These are phyloP conservation scores for Cyclotella baltica DNA, from an alignment of 108 stramenopile genomes.

Conservation along the genomic window DNA sequence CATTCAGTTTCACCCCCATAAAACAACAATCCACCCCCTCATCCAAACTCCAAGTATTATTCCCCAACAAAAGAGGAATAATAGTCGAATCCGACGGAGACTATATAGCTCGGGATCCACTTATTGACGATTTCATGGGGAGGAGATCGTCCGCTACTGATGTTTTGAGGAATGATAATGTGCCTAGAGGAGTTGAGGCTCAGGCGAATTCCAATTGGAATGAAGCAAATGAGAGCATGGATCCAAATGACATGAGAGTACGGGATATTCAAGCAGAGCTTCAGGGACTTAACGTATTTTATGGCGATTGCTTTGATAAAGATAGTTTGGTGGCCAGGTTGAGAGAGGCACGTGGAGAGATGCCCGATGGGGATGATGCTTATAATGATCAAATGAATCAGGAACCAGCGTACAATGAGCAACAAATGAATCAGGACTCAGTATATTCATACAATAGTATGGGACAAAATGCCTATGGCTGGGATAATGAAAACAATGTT, in stretches of 20 bases:
- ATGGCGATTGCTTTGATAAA: conserved; percentile 26
- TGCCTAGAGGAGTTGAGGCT: neutral
- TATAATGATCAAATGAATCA: neutral
- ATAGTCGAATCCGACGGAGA: conserved; percentile 25
- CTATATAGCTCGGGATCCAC: conserved; percentile 28
- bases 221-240: neutral
- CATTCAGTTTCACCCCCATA: neutral
- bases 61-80: conserved; percentile 31
- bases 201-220: neutral
- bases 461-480: neutral
- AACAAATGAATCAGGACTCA: neutral
- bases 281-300: neutral
- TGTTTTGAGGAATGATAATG: conserved; percentile 5
- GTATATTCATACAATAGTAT: neutral
- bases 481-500: neutral
- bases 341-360: conserved; percentile 15
- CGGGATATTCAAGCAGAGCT: conserved; percentile 26
- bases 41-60: neutral
- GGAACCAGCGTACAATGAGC: neutral
- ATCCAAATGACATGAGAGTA: conserved; percentile 26
- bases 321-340: conserved; percentile 12
- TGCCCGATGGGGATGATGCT: neutral
- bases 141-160: neutral
- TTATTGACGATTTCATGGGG: conserved; percentile 38
- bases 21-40: neutral